Evolutionary conservation across 2,329 filamentous ascomycete species (phyloP), one percentile per base, ranked within the genome.

Genomic region (Penicillium frequentans): DNA sequence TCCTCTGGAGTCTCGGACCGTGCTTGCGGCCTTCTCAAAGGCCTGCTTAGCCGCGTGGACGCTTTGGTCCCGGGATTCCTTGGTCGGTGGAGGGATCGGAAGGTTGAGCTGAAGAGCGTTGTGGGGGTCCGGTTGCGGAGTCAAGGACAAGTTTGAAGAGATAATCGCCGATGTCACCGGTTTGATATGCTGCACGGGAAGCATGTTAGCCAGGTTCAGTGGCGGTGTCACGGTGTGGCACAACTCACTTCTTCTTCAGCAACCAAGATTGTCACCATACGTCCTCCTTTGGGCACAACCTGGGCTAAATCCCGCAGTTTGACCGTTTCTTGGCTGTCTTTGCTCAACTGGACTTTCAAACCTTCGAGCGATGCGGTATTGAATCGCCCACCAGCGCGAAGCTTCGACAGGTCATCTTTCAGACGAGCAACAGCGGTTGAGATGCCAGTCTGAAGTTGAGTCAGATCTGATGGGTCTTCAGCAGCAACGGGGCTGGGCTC

Each of bases 221-320:
- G 13, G 7, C 8, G 13, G 9, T 19, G 7, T 13, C 14, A 16
- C 10, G 3, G n/a, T 23, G 10, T 10, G 29, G 16, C 23, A 26
- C 13, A 21, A 50, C 81, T 65, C 69, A 88, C 86, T 57, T 84
- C 83, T 65, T 85, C 82, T 66, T 90, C 88, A 14, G 85, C 83
- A 39, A 84, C 84, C 23, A 88, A 70, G n/a, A 90, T 77, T 57
- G 84, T 82, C 29, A 89, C 71, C 64, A 79, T 80, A 54, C 86
- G 74, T 11, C 86, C 80, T 26, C 82, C 86, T 65, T 87, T 86
- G 0, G 86, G 85, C 39, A 90, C 77, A 16, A 90, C 84, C 68
- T 89, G 87, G 3, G 86, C 87, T 55, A 90, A 67, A 67, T 89
- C 86, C 10, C 82, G 80, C 50, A 90, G 65, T 60, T 76, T 79